Evolutionary conservation across 2,329 filamentous ascomycete genomes (phyloP).

Genomic region (Hymenoscyphus scutula): DNA sequence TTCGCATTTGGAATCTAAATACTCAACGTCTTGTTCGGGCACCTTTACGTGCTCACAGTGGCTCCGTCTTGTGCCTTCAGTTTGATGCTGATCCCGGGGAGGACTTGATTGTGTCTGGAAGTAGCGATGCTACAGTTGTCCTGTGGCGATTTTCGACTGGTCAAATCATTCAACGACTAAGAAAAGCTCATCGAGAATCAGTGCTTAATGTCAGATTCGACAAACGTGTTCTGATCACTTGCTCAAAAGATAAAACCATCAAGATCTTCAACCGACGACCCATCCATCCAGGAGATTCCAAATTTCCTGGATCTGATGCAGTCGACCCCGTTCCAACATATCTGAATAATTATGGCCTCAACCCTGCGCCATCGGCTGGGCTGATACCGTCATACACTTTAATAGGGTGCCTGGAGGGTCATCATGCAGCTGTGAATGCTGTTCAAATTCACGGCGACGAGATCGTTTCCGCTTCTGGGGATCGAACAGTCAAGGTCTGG

Average conservation of each 20-base stretch:
- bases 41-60: conserved; percentile 74
- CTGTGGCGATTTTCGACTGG: conserved; percentile 94
- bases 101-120: conserved; percentile 92
- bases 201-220: conserved; percentile 94
- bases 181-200: conserved; percentile 79
- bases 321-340: conserved; percentile 54
- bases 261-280: conserved; percentile 87
- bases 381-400: conserved; percentile 67
- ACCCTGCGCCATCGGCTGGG: conserved; percentile 44
- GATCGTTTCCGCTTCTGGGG: conserved; percentile 92
- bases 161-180: conserved; percentile 72
- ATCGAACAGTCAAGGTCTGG: conserved; percentile 93
- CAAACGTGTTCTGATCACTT: conserved; percentile 86
- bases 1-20: conserved; percentile 87
- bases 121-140: conserved; percentile 87
- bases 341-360: conserved; percentile 55
- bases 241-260: conserved; percentile 95
- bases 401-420: conserved; percentile 77
- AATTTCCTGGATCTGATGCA: conserved; percentile 45
- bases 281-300: conserved; percentile 59
- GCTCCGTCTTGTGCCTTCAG: conserved; percentile 90
- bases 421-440: conserved; percentile 90
- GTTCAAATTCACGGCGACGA: conserved; percentile 85
- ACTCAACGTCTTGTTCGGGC: conserved; percentile 72
- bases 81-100: conserved; percentile 87